Evolutionary conservation across 75 land plant genomes (phyloP).

Genomic region (Chamaecyparis obtusa): DNA sequence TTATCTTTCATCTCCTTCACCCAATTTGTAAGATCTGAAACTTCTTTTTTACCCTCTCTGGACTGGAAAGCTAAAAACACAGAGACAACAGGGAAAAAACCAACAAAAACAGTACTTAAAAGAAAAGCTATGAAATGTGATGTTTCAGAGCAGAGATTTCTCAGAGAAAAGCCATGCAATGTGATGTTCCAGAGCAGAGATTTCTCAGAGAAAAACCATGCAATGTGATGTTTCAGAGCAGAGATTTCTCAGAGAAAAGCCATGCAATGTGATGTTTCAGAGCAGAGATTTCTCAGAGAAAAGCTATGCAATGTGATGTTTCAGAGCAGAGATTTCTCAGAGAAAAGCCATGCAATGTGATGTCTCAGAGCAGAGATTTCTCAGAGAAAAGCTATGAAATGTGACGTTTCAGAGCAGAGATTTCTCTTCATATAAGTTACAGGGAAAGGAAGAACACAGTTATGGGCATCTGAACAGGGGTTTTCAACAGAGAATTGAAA

Average conservation of each 20-base stretch:
- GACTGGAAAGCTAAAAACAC: not conserved
- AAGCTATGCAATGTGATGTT: no score
- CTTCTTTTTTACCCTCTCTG: not conserved
- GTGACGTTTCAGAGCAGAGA: not conserved
- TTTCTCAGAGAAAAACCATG: no score
- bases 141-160: not conserved
- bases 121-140: not conserved
- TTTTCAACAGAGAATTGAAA: no score
- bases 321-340: no score
- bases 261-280: no score
- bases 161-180: no score
- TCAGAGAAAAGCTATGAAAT: not conserved
- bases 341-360: no score
- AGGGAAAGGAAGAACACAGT: not conserved
- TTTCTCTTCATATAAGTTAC: not conserved
- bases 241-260: no score
- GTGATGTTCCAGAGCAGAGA: no score
- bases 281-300: no score
- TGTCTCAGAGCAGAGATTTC: no score
- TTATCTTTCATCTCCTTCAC: not conserved
- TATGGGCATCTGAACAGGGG: not conserved
- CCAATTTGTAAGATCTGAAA: not conserved
- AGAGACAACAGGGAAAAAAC: not conserved
- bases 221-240: no score
- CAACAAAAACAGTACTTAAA: not conserved